Conservation (phyloP, 306 rosid species). For the Canavalia ensiformis region DNA sequence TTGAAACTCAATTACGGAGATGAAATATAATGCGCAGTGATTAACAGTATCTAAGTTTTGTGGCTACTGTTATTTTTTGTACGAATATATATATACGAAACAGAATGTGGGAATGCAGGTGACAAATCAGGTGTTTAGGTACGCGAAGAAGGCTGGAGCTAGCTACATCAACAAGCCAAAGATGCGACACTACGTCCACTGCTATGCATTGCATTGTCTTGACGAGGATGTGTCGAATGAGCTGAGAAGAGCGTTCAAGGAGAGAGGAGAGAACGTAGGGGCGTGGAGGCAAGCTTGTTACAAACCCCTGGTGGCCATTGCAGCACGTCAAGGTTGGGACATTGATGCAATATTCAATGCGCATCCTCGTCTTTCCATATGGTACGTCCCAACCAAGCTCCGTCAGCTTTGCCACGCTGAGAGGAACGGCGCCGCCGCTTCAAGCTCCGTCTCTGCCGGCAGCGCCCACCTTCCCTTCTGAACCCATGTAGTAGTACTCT, state of each 20-base stretch:
- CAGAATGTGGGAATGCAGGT: constrained; percentile 56
- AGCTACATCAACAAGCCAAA: constrained; percentile 97
- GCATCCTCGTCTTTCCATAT: constrained; percentile 81
- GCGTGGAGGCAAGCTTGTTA: constrained; percentile 94
- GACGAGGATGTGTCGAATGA: constrained; percentile 80
- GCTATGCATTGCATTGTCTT: constrained; percentile 89
- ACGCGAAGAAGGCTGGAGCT: constrained; percentile 89
- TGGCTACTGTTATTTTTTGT: neutral
- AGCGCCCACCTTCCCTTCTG: constrained; percentile 59
- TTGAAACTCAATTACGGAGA: too few relatives aligned
- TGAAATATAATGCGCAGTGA: too few relatives aligned
- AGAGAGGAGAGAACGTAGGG: constrained; percentile 89
- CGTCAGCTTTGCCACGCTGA: constrained; percentile 94
- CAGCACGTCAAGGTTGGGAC: constrained; percentile 91
- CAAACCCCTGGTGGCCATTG: constrained; percentile 77
- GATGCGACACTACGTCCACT: constrained; percentile 98
- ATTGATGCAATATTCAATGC: constrained; percentile 90
- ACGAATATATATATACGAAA: neutral
- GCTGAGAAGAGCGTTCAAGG: constrained; percentile 73
- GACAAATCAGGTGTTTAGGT: constrained; percentile 90
- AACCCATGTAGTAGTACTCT: too few relatives aligned
- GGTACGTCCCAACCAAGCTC: constrained; percentile 96
- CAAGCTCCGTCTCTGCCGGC: constrained; percentile 64
- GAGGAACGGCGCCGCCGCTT: constrained; percentile 68
- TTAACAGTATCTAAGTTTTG: neutral